Base-by-base conservation (phyloP, 2,329 filamentous ascomycete genomes). In the Colletotrichum abscissum region DNA sequence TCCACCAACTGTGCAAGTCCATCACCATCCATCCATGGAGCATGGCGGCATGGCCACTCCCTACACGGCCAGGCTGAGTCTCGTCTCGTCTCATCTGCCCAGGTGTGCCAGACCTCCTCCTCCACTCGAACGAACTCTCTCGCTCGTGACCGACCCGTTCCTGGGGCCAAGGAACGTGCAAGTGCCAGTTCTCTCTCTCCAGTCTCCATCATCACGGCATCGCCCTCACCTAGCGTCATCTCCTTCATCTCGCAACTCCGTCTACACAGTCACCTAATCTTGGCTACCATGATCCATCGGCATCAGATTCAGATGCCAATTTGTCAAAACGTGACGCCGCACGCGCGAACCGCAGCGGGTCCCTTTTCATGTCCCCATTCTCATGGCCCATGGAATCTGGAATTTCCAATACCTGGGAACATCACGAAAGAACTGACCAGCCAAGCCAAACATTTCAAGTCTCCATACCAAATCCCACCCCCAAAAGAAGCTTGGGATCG, bases 1-100 rank as follows among this genome's bases (percentile, higher is more conserved):
- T 49, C 42, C 42, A 49, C 19, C 33, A 35, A 35, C 33, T 35
- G 42, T 46, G 7, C 19, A 46, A 16, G 19, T 46, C 16, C 42
- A 46, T 11, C 42, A 19, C 5, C 42, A 19, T 49, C 42, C 42
- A 49, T 35, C 42, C 42, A 49, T 42, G 38, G 38, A 42, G 14
- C 38, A 19, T 5, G 38, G 38, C 38, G 38, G 38, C 42, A 35
- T 35, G 19, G 42, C 19, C 42, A 49, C 19, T 49, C 52, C 58
- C 11, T 30, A 22, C 56, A 63, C 55, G 30, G 68, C 33, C n/a
- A 28, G 52, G 58, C 38, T 69, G 28, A 19, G 30, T 66, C 67
- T 66, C 54, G 62, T 46, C 42, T 66, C 62, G 42, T 65, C 63
- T 66, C 35, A 24, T 70, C 62, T 52, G 67, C 58, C 63, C 63